Conservation (phyloP, 2,329 filamentous ascomycete genomes). For the Hysterium pulicare region DNA sequence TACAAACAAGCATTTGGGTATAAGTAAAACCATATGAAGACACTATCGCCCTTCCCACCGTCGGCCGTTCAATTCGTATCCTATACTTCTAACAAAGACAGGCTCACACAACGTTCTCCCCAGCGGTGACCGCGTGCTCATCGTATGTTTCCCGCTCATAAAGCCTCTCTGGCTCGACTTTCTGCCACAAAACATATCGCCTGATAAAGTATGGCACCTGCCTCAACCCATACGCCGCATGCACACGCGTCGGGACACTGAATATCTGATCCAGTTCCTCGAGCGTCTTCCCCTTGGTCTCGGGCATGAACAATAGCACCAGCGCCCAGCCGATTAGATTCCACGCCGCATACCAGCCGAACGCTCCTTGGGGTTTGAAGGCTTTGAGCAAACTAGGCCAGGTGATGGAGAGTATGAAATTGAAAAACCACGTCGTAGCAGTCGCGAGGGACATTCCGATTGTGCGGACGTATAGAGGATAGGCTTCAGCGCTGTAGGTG, state of each 20-base stretch:
- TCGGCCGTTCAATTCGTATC: no score
- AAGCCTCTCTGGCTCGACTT: conserved; percentile 15
- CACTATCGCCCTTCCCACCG: no score
- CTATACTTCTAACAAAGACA: no score
- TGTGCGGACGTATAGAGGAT: conserved; percentile 45
- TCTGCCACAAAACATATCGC: conserved; percentile 21
- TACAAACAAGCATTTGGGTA: no score
- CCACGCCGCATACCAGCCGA: conserved; percentile 56
- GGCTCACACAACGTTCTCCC: conserved; percentile 1
- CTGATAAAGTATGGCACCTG: conserved; percentile 34
- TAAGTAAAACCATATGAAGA: no score
- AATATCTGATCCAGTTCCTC: conserved; percentile 52
- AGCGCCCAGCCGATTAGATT: conserved; percentile 54
- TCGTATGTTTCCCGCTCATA: conserved; percentile 11
- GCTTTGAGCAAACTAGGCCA: conserved; percentile 50
- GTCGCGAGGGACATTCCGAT: conserved; percentile 46
- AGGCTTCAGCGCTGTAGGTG: conserved; percentile 43
- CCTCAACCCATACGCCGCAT: conserved; percentile 22
- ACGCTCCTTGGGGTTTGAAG: conserved; percentile 51
- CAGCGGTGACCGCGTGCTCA: not conserved
- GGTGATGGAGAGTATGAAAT: conserved; percentile 51
- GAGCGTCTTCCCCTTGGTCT: conserved; percentile 42
- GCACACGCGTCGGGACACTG: conserved; percentile 44
- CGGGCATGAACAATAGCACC: conserved; percentile 50
- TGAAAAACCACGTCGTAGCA: conserved; percentile 58